A percentile compares a stretch with the other conserved stretches of the same genome.
These are phyloP conservation scores for Phialophora expanda DNA, from an alignment of 2,329 filamentous ascomycete species.

Conservation along the genomic window DNA sequence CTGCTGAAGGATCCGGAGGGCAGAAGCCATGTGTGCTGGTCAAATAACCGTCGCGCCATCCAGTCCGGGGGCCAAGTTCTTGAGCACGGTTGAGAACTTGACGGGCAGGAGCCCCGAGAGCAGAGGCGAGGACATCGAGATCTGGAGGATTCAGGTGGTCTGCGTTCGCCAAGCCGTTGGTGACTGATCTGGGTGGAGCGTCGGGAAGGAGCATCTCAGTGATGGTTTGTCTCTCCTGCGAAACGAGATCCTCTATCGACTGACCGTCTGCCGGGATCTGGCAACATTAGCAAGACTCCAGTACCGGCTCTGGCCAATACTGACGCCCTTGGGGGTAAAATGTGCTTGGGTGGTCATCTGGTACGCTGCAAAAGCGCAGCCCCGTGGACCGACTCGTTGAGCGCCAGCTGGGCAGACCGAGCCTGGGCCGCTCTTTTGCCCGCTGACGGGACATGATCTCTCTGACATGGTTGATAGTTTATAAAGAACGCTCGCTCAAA, in stretches of 20 bases:
- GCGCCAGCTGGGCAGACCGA: constrained; percentile 23
- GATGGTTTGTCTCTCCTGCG: constrained; percentile 27
- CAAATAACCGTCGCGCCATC: constrained; percentile 31
- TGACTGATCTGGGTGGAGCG: constrained; percentile 20
- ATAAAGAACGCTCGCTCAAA: neutral
- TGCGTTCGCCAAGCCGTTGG: constrained; percentile 26
- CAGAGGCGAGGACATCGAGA: constrained; percentile 26
- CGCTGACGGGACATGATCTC: constrained; percentile 28
- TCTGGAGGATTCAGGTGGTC: constrained; percentile 29
- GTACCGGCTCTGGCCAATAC: neutral
- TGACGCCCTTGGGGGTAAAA: constrained; percentile 25
- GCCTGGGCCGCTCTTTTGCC: constrained; percentile 15
- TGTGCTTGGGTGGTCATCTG: constrained; percentile 27
- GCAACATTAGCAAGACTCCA: neutral
- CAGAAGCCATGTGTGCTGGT: constrained; percentile 30
- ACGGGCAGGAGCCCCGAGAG: constrained; percentile 29
- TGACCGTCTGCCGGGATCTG: constrained; percentile 21
- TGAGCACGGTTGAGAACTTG: constrained; percentile 28
- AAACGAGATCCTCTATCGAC: constrained; percentile 22
- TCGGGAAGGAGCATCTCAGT: constrained; percentile 26
- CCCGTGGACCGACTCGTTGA: constrained; percentile 26
- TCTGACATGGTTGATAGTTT: constrained; percentile 23
- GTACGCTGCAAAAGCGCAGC: constrained; percentile 30
- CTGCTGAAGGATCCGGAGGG: constrained; percentile 27
- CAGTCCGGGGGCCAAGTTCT: constrained; percentile 26